These are phyloP conservation scores for Tylopilus sp. DNA, from an alignment of 1,284 basidiomycete species.

Conservation along the genomic window DNA sequence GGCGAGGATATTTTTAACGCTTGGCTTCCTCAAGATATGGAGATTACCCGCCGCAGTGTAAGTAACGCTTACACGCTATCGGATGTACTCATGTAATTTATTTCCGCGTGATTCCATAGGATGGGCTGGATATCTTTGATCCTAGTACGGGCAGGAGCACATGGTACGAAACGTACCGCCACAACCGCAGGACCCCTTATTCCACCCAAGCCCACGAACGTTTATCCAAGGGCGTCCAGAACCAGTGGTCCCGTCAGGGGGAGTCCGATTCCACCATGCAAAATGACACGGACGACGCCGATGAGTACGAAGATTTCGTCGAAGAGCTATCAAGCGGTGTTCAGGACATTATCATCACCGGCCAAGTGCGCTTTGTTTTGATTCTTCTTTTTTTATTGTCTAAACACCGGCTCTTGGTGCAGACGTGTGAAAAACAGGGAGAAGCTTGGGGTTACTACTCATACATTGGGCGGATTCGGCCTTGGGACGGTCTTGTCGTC, in stretches of 20 bases:
- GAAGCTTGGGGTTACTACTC: constrained; percentile 61
- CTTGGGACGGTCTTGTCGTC: constrained; percentile 61
- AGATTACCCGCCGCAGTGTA: constrained; percentile 48
- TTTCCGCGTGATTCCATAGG: constrained; percentile 43
- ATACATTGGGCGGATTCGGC: constrained; percentile 57
- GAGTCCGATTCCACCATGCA: constrained; percentile 26
- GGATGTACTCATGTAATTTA: constrained; percentile 15
- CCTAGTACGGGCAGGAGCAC: constrained; percentile 46
- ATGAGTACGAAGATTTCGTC: constrained; percentile 50
- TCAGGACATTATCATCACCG: constrained; percentile 61
- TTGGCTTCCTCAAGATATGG: constrained; percentile 53
- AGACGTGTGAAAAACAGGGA: constrained; percentile 55
- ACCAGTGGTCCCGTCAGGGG: constrained; percentile 39
- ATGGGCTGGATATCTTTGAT: constrained; percentile 52
- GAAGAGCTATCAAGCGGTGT: constrained; percentile 51
- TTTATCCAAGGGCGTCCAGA: constrained; percentile 33
- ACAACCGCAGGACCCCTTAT: constrained; percentile 47
- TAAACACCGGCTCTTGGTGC: constrained; percentile 8
- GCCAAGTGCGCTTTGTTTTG: constrained; percentile 46
- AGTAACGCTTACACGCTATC: constrained; percentile 22
- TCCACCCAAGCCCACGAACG: constrained; percentile 45
- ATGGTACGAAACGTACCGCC: constrained; percentile 56
- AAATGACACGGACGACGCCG: constrained; percentile 41
- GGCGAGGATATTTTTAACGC: constrained; percentile 58
- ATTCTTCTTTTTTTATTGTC: constrained; percentile 8